phyloP scores from a whole-genome alignment of 805 yeast species.

The Spathaspora arborariae region DNA sequence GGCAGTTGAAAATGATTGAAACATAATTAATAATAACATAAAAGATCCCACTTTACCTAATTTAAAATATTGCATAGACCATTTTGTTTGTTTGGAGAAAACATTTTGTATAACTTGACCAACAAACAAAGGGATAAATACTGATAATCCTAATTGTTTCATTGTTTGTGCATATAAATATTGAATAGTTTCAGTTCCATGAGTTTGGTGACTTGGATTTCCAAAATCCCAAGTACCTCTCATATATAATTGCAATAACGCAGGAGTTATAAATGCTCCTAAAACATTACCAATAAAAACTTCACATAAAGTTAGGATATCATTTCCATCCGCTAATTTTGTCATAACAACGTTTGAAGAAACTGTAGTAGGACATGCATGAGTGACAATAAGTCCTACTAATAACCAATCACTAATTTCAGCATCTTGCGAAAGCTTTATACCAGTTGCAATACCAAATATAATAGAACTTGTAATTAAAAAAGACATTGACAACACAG shows the following conservation, averaged over 20 bases:
- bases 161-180: conserved; percentile 69
- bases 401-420: conserved; percentile 73
- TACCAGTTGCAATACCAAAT: conserved; percentile 70
- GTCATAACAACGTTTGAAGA: conserved; percentile 94
- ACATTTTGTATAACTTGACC: conserved; percentile 79
- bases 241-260: conserved; percentile 69
- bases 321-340: conserved; percentile 79
- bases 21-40: conserved; percentile 75
- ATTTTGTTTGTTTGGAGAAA: conserved; percentile 60
- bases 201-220: conserved; percentile 59
- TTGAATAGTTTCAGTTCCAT: conserved; percentile 45
- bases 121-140: conserved; percentile 82
- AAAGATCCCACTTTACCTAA: conserved; percentile 73
- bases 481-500: conserved; percentile 65
- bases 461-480: conserved; percentile 67
- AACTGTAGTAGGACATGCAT: conserved; percentile 88
- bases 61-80: conserved; percentile 54
- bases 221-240: conserved; percentile 66
- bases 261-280: conserved; percentile 88
- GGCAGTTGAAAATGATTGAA: conserved; percentile 80
- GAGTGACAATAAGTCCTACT: conserved; percentile 78
- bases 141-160: conserved; percentile 83
- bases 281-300: conserved; percentile 80
- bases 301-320: conserved; percentile 71
- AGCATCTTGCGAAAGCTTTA: conserved; percentile 52